phyloP scores from a whole-genome alignment of 345 rosid species.

The Populus tremula region DNA sequence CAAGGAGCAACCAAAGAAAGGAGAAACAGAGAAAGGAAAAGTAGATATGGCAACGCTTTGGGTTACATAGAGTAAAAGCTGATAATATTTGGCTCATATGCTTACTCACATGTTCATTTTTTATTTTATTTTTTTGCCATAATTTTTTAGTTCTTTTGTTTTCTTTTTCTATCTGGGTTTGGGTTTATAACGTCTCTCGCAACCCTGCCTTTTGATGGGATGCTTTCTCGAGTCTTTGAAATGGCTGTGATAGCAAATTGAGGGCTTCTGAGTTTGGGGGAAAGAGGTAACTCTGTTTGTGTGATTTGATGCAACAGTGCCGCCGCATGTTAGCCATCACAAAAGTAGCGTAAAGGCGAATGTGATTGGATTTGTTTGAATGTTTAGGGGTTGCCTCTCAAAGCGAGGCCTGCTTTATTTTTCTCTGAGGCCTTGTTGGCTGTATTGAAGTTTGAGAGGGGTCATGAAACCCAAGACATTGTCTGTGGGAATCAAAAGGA shows the following conservation, averaged over 20 bases:
- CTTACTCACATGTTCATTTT: constrained; percentile 4
- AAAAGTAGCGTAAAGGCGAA: constrained; percentile 25
- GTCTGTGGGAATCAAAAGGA: constrained; percentile 16
- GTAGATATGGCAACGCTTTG: constrained; percentile 16
- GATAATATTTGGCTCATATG: constrained; percentile 14
- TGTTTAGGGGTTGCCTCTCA: constrained; percentile 31
- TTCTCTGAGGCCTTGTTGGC: constrained; percentile 11
- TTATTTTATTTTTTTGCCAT: not conserved
- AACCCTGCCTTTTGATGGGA: constrained; percentile 40
- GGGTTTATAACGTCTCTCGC: constrained; percentile 27
- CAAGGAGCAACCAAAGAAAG: constrained; percentile 5
- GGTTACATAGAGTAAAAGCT: constrained; percentile 25
- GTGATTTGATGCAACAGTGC: constrained; percentile 42
- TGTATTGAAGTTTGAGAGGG: constrained; percentile 13
- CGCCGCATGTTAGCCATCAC: constrained; percentile 33
- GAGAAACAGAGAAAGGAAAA: constrained; percentile 11
- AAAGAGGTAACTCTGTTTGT: not conserved
- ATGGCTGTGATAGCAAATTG: constrained; percentile 15
- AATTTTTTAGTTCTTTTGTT: not conserved
- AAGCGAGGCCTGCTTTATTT: constrained; percentile 16
- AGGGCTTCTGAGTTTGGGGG: not conserved
- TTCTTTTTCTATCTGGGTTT: constrained; percentile 20
- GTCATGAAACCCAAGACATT: constrained; percentile 16
- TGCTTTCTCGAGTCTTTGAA: constrained; percentile 22
- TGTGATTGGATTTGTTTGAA: constrained; percentile 50